Base-by-base conservation (phyloP, 1,139 yeast species). In the Saccharomyces uvarum region DNA sequence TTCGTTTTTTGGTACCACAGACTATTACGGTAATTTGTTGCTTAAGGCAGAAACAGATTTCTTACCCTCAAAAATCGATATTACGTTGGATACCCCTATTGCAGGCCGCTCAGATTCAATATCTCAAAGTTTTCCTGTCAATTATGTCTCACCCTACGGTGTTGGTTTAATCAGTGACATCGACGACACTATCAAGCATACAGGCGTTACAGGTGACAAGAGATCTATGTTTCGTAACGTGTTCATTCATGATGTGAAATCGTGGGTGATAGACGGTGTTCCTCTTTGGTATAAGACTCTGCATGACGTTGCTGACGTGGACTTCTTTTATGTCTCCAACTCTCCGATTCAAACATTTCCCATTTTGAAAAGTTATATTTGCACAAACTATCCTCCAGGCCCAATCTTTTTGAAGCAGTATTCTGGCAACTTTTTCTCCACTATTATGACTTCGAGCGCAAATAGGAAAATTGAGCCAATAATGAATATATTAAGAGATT, bases 251-350 rank as follows among this genome's bases (percentile, higher is more conserved):
- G 84, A 83, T 50, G 81, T 81, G 51, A 72, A 76, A 8, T 80
- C 78, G 26, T 86, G 96, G 82, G 77, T 76, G 52, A 81, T 95
- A 21, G 85, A 88, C 0, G 84, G 88, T 0, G 84, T 93, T 44
- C 79, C 86, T 1, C 75, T 77, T 31, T 89, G 96, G 91, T 89
- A 82, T 66, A 67, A 75, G 49, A 63, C 72, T 60, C 64, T 83
- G 59, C 57, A 57, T n/a, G 66, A 68, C 33, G 63, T 65, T 16
- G 70, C 73, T 49, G 76, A 81, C 4, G 78, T 86, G 9, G 75
- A 82, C 32, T 84, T 88, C 65, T 97, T 90, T 67, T 95, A 93
- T 66, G 98, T 95, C 1, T 90, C 97, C 4, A 95, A 95, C 69
- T 85, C 96, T 1, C 99, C 99, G 0, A 87, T 95, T 83, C 98